Conservation (phyloP, 2,329 filamentous ascomycete genomes). For the Xylaria sp. region DNA sequence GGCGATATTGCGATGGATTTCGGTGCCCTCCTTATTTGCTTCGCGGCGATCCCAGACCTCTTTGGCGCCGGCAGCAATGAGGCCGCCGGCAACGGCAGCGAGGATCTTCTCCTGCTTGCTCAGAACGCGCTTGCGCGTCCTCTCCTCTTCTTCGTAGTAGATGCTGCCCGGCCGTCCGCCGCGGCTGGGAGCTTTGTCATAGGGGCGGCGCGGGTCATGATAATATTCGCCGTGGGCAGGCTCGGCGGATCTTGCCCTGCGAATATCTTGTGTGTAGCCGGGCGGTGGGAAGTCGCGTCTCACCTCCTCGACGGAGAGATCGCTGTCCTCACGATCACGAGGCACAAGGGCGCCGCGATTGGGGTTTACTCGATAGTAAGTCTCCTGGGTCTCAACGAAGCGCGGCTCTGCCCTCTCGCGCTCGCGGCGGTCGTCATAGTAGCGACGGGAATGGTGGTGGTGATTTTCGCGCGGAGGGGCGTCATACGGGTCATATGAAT, state of each 20-base stretch:
- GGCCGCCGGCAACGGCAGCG: conserved; percentile 72
- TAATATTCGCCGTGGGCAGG: conserved; percentile 70
- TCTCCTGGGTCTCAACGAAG: conserved; percentile 63
- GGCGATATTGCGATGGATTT: conserved; percentile 68
- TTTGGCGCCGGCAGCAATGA: conserved; percentile 72
- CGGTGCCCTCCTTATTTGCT: conserved; percentile 60
- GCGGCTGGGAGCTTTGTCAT: conserved; percentile 40
- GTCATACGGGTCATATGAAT: conserved; percentile 67
- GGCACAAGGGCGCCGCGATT: conserved; percentile 64
- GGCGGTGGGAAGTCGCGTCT: conserved; percentile 85
- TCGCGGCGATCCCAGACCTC: conserved; percentile 73
- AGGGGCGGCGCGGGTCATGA: conserved; percentile 58
- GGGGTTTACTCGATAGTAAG: conserved; percentile 57
- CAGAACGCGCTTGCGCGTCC: conserved; percentile 62
- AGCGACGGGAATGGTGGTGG: conserved; percentile 53
- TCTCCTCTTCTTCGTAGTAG: conserved; percentile 69
- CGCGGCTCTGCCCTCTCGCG: conserved; percentile 64
- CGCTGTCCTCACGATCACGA: conserved; percentile 76
- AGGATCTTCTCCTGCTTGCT: conserved; percentile 74
- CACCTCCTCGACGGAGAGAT: conserved; percentile 82
- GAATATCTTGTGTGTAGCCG: conserved; percentile 62
- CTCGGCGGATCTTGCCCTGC: conserved; percentile 73
- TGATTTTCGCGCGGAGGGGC: conserved; percentile 57
- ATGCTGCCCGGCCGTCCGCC: conserved; percentile 63
- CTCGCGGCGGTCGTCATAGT: conserved; percentile 58